Base-by-base conservation (phyloP, 495 filamentous ascomycete species). In the Penicillium alfredii region DNA sequence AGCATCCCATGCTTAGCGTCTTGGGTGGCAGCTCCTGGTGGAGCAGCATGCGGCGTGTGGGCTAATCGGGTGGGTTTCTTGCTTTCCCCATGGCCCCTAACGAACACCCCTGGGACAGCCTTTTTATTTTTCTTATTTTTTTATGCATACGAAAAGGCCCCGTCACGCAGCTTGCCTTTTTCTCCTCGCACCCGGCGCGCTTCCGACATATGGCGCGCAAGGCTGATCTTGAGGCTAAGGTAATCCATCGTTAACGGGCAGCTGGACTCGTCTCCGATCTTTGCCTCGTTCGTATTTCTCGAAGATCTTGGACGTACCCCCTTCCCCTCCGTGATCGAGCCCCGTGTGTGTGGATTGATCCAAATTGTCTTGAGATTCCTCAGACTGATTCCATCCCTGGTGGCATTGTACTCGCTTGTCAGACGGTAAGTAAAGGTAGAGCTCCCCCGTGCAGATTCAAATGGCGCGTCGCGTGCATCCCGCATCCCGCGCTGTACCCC, bases 41-140 rank as follows among this genome's bases (percentile, higher is more conserved):
- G 60, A 58, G 45, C 45, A 46, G 30, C 23, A 18, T 50, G 47
- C 50, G 41, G 56, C 47, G 35, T 50, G 28, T 35, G 44, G 49
- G 56, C 55, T 64, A 60, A 55, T 62, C 47, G 49, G 55, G 58
- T 57, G 45, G 47, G 42, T 53, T 57, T 38, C 41, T 46, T 58
- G 49, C 38, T 35, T 62, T 60, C 55, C 56, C 55, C 60, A 58
- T 61, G 44, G 22, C 32, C 60, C 51, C 53, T 58, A 58, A 61
- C 50, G 55, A 66, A 66, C 62, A 53, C 58, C 62, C 60, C 60
- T 58, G 53, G 46, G 41, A 29, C 11, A 2, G 4, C 14, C 41
- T 42, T 29, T 33, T 32, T 40, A 35, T 34, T 33, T 39, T 32
- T 42, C 33, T 29, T 23, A 26, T 19, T 47, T 13, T 33, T 30